Evolutionary conservation across 495 filamentous ascomycete genomes (phyloP), one percentile per base, ranked within the genome.

Genomic region (Hypoxylon trugodes): DNA sequence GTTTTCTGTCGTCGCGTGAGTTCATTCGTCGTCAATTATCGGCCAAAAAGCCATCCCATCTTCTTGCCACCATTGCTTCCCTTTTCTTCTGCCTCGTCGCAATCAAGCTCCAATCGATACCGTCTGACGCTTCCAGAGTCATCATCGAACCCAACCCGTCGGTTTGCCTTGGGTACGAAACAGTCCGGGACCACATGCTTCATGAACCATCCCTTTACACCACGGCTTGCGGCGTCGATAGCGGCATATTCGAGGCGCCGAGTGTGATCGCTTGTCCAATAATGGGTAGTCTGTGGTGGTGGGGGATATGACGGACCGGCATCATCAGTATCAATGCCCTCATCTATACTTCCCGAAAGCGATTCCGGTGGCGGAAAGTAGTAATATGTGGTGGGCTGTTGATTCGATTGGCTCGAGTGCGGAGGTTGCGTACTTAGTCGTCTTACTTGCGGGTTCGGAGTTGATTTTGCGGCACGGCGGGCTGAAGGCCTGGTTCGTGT

Each of bases 191-290:
- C 73, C 1, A 83, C 59, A 41, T 82, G 73, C 24, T 78, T 78
- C 65, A 82, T 77, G 10, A 84, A 59, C 80, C 82, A 85, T 4
- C 83, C 83, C 48, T 77, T 75, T 6, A 85, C 69, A 4, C 83
- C 83, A 30, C 73, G 73, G 26, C 75, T 77, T 2, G 83, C 83
- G 1, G 82, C 81, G 52, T 85, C 83, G 42, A 85, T 85, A 16
- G 83, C 83, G 1, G 83, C 83, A 67, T 85, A 85, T 63, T 85
- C 83, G 4, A 83, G 69, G 12, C 81, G 66, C 7, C 83, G 76
- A 3, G 82, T 84, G 35, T 75, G 73, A 59, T 84, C 81, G 50
- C 79, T 83, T 2, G 80, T 84, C 82, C 82, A 85, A 63, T 85
- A 85, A 46, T 82, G 80, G 1, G 78, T 79, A n/a, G 82, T 85